These are phyloP conservation scores for Fusarium sp. DNA, from an alignment of 2,329 filamentous ascomycete species.

Conservation along the genomic window DNA sequence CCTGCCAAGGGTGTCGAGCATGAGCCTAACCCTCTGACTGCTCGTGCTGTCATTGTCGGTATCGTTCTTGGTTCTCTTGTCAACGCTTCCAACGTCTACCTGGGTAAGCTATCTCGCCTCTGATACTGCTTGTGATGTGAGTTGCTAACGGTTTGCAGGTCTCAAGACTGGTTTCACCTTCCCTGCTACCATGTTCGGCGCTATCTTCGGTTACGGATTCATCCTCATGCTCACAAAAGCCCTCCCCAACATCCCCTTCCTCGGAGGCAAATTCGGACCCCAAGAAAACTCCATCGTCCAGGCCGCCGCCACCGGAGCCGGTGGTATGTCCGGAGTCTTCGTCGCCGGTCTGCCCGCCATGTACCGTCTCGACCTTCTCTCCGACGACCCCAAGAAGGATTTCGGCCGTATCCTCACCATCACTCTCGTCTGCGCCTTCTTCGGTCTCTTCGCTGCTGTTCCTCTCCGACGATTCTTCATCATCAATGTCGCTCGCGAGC, in stretches of 20 bases:
- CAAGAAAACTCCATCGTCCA: constrained; percentile 73
- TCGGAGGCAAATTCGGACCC: constrained; percentile 67
- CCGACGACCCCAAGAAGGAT: constrained; percentile 62
- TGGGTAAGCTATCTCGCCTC: constrained; percentile 53
- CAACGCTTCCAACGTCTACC: constrained; percentile 71
- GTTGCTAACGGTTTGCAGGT: constrained; percentile 45
- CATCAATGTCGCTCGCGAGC: constrained; percentile 70
- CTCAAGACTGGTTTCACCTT: constrained; percentile 65
- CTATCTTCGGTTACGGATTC: constrained; percentile 70
- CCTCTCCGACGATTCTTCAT: constrained; percentile 76
- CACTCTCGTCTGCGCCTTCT: constrained; percentile 71
- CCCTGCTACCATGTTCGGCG: constrained; percentile 60
- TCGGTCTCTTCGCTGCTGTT: constrained; percentile 72
- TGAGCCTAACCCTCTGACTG: constrained; percentile 62
- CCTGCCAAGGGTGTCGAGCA: constrained; percentile 54
- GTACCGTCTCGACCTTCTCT: constrained; percentile 65
- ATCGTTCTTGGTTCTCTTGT: constrained; percentile 68
- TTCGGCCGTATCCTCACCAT: constrained; percentile 69
- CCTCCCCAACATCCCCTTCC: constrained; percentile 60
- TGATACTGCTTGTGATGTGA: no score
- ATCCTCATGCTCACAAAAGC: constrained; percentile 64
- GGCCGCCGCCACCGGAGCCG: constrained; percentile 68
- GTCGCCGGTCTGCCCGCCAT: constrained; percentile 69
- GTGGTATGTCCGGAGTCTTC: constrained; percentile 67
- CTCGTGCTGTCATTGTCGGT: constrained; percentile 66